These are phyloP conservation scores for Vittaforma corneae DNA, from an alignment of 371 early-diverging fungal species.

Conservation along the genomic window DNA sequence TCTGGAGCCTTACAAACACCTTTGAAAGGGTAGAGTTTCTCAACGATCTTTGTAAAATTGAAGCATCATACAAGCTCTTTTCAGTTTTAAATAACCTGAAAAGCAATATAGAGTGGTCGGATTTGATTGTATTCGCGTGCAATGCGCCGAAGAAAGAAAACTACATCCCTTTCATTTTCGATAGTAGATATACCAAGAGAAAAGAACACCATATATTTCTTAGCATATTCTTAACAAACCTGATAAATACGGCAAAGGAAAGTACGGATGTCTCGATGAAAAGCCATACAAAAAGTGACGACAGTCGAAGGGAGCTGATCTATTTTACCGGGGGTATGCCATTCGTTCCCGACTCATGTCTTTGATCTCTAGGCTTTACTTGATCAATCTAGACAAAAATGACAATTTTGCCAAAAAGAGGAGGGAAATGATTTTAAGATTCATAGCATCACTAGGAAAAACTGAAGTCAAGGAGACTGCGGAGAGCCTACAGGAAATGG, in stretches of 20 bases:
- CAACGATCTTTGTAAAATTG: not conserved
- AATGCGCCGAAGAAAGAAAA: not conserved
- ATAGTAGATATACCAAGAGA: not conserved
- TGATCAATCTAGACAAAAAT: too few relatives aligned
- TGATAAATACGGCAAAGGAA: not conserved
- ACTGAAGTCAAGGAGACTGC: too few relatives aligned
- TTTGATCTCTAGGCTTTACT: too few relatives aligned
- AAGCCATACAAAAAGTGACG: not conserved
- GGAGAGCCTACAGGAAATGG: too few relatives aligned
- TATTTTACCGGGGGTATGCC: too few relatives aligned
- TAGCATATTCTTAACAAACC: not conserved
- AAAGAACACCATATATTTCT: not conserved
- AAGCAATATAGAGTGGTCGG: slow-evolving; percentile 4
- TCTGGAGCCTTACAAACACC: not conserved
- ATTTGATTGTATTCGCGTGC: slow-evolving; percentile 14
- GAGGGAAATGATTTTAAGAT: too few relatives aligned
- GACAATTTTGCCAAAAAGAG: too few relatives aligned
- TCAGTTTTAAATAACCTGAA: not conserved
- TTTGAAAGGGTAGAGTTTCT: slow-evolving; percentile 7
- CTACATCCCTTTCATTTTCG: slow-evolving; percentile 4
- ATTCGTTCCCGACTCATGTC: too few relatives aligned
- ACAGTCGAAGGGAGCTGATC: not conserved
- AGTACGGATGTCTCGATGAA: not conserved
- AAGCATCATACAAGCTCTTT: not conserved
- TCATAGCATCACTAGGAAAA: too few relatives aligned